Evolutionary conservation across 202 grass and related monocot species (phyloP).

Genomic region (Hordeum pubiflorum): DNA sequence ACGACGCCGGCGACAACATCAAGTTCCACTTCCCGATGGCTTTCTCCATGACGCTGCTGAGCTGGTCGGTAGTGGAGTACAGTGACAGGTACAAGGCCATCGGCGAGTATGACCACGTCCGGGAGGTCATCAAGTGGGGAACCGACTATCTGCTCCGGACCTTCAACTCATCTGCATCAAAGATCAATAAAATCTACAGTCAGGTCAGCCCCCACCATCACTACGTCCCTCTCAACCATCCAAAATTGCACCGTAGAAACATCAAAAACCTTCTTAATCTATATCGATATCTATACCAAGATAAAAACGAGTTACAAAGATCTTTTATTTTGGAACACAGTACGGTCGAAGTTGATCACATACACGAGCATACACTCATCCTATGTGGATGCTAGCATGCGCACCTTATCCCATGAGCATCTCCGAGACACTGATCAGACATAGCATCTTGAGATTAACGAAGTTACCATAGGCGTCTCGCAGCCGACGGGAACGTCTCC

Average conservation of each 20-base stretch:
- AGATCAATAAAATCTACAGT: conserved; percentile 64
- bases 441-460: too few species aligned
- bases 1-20: conserved; percentile 94
- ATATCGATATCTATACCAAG: too few species aligned
- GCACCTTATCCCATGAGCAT: too few species aligned
- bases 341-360: too few species aligned
- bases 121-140: conserved; percentile 95
- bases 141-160: conserved; percentile 88
- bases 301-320: too few species aligned
- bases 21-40: conserved; percentile 99
- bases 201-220: conserved; percentile 42
- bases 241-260: neutral
- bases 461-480: too few species aligned
- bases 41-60: conserved; percentile 92
- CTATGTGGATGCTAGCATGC: too few species aligned
- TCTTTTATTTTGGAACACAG: too few species aligned
- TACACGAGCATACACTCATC: too few species aligned
- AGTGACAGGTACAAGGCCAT: conserved; percentile 79
- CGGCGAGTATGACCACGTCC: conserved; percentile 79
- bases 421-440: too few species aligned
- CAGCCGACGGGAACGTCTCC: too few species aligned
- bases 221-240: neutral
- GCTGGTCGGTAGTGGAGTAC: conserved; percentile 96
- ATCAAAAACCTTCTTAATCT: too few species aligned
- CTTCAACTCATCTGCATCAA: conserved; percentile 80